Conservation (phyloP, 176 grass and related monocot species). For the Tillandsia leiboldiana region DNA sequence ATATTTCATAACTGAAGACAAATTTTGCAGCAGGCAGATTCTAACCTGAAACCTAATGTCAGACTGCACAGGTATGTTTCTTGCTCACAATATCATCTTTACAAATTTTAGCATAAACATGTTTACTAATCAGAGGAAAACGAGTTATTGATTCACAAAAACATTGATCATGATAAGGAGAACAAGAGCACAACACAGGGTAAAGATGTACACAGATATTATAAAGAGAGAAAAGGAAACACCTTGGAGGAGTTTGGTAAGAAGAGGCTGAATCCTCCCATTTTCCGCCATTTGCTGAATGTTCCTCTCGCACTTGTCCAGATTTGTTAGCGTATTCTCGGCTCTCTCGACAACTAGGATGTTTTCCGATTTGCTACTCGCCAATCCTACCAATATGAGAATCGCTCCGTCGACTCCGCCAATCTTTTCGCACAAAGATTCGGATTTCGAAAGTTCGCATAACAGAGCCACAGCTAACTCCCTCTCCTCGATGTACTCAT, state of each 20-base stretch:
- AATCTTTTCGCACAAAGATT: slow-evolving; percentile 39
- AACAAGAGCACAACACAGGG: neutral
- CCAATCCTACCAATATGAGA: slow-evolving; percentile 72
- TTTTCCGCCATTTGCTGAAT: slow-evolving; percentile 84
- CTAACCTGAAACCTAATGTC: too few species aligned
- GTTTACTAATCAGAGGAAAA: neutral
- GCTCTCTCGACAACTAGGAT: slow-evolving; percentile 51
- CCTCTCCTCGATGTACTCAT: slow-evolving; percentile 57
- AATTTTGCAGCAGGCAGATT: too few species aligned
- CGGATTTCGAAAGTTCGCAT: slow-evolving; percentile 43
- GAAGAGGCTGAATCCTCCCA: slow-evolving; percentile 61
- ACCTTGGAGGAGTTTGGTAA: slow-evolving; percentile 47
- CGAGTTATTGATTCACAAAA: neutral
- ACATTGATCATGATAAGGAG: neutral
- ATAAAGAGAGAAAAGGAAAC: neutral
- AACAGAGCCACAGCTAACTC: slow-evolving; percentile 51
- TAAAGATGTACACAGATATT: neutral
- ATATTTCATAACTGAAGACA: too few species aligned
- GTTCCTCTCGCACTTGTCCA: slow-evolving; percentile 55
- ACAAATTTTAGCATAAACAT: too few species aligned
- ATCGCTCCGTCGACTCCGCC: slow-evolving; percentile 56
- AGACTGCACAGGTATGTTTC: too few species aligned
- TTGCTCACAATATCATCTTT: too few species aligned
- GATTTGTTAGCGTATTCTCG: slow-evolving; percentile 53
- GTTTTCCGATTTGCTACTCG: slow-evolving; percentile 56